Evolutionary conservation across 805 yeast genomes (phyloP).

Genomic region (Barnettozyma sucrosica): DNA sequence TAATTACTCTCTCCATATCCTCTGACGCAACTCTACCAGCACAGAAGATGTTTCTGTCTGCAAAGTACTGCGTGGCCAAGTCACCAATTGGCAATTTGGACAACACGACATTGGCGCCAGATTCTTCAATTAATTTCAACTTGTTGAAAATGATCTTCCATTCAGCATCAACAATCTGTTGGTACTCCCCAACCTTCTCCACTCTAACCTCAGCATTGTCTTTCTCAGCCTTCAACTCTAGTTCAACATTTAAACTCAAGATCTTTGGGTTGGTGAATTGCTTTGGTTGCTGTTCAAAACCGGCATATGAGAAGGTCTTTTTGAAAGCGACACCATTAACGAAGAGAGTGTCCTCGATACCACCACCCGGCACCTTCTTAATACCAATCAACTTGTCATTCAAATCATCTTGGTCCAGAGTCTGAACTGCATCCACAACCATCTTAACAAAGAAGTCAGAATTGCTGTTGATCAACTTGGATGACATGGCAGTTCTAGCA

Average conservation of each 20-base stretch:
- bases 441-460: constrained; percentile 86
- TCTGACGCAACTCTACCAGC: constrained; percentile 91
- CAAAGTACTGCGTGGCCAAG: constrained; percentile 97
- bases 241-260: constrained; percentile 80
- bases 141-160: constrained; percentile 91
- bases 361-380: constrained; percentile 93
- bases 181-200: constrained; percentile 89
- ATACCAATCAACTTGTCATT: constrained; percentile 91
- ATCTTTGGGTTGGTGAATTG: constrained; percentile 73
- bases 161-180: constrained; percentile 97
- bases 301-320: constrained; percentile 96
- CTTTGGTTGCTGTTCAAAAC: constrained; percentile 98
- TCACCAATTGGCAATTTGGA: constrained; percentile 97
- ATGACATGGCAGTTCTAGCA: constrained; percentile 96
- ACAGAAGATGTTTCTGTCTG: constrained; percentile 92
- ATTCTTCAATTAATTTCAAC: constrained; percentile 69
- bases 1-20: constrained; percentile 87
- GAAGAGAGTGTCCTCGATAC: constrained; percentile 86
- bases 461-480: constrained; percentile 85
- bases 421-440: constrained; percentile 93
- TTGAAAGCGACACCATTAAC: constrained; percentile 95
- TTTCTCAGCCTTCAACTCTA: constrained; percentile 96
- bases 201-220: constrained; percentile 98
- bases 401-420: constrained; percentile 77
- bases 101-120: constrained; percentile 90